Evolutionary conservation across 805 yeast species (phyloP), one percentile per base, ranked within the genome.

Genomic region (Hanseniaspora pseudoguilliermondii): DNA sequence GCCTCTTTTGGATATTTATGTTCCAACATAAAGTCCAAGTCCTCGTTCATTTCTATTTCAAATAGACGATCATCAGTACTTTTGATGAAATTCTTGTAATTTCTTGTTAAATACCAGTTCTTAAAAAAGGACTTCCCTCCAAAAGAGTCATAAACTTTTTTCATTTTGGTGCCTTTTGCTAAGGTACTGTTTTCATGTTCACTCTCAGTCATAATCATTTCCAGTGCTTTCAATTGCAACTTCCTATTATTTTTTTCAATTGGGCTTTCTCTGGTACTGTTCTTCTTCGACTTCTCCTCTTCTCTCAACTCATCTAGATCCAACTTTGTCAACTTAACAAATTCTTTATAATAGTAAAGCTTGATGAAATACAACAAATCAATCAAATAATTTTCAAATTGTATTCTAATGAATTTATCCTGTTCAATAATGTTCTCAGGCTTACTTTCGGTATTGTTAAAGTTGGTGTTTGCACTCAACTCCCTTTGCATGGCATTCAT

Each of bases 31-130:
- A 53, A 53, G 8, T 53, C 56, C 32, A 53, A 11, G 11, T 38
- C 47, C 13, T 53, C 56, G 29, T 36, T 53, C 56, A 53, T 53
- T 21, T 53, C 56, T 32, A 47, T 47, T n/a, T 55, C 56, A 15
- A 54, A 47, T 29, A 62, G 15, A 69, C 77, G 74, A 3, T 63
- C 67, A 38, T 75, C 79, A 57, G 83, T 77, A 23, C 76, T 75
- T 5, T 62, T 58, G 13, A 71, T 58, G 54, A 83, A 70, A 4
- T 63, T 57, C n/a, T 63, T 60, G 61, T 71, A 77, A 20, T 73
- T 71, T 2, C 69, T 67, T 3, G 86, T 80, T 2, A 69, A 62
- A 39, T 66, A 63, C 91, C 90, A 84, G 60, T 73, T 8, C 20
- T 46, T 53, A 39, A 53, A 53, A 23, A 53, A 53, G 5, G 47